phyloP scores from a whole-genome alignment of 202 grass and related monocot species.

The Sporobolus alterniflorus region DNA sequence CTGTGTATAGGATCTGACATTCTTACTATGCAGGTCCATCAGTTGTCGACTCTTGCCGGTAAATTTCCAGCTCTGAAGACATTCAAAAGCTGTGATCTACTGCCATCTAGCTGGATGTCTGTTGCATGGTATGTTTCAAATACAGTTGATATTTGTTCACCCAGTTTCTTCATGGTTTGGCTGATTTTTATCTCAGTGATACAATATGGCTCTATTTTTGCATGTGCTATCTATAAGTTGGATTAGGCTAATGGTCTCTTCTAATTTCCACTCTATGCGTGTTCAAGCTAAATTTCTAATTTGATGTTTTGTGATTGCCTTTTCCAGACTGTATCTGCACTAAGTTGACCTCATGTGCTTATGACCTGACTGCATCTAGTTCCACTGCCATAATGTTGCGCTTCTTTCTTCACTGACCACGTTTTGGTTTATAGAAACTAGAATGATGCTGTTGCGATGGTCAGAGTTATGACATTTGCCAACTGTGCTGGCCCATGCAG shows the following conservation, averaged over 20 bases:
- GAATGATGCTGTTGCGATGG: conserved; percentile 24
- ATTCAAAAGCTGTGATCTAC: conserved; percentile 89
- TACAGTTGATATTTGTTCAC: conserved; percentile 9
- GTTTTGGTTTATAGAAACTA: conserved; percentile 42
- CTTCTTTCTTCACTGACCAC: background rate
- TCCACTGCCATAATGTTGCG: conserved; percentile 23
- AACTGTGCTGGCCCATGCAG: conserved; percentile 61
- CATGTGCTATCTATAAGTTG: background rate
- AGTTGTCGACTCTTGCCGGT: conserved; percentile 83
- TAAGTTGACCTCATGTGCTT: conserved; percentile 1
- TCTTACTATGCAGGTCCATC: conserved; percentile 40
- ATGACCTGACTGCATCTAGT: conserved; percentile 1
- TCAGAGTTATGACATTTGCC: conserved; percentile 60
- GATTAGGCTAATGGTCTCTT: background rate
- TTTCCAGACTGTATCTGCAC: background rate
- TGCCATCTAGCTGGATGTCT: conserved; percentile 93
- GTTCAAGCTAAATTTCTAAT: background rate
- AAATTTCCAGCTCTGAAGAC: conserved; percentile 85
- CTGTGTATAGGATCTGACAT: conserved; percentile 41
- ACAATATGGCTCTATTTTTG: background rate
- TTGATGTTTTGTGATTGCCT: background rate
- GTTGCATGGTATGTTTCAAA: conserved; percentile 86
- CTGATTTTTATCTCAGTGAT: background rate
- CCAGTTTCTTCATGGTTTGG: background rate
- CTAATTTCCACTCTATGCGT: background rate